phyloP scores from a whole-genome alignment of 805 yeast genomes.

The Maudiozyma bulderi region DNA sequence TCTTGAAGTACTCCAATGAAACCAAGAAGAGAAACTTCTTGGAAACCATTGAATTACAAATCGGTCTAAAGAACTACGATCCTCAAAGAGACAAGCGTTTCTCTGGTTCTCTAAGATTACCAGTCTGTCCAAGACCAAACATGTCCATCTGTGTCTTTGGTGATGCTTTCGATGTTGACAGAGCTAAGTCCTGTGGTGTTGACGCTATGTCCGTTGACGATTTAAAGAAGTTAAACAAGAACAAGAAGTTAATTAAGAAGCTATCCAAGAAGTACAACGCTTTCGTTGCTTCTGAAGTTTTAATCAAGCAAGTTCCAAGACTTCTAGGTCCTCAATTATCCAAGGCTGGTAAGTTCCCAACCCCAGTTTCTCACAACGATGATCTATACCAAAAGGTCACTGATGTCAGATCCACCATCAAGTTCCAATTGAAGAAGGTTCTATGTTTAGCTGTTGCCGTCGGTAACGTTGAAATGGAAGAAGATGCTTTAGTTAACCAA shows the following conservation, averaged over 20 bases:
- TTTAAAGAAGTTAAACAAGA: conserved; percentile 99
- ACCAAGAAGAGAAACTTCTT: conserved; percentile 99
- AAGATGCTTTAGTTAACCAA: conserved; percentile 92
- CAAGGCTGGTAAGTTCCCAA: conserved; percentile 99
- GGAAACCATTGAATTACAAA: conserved; percentile 99
- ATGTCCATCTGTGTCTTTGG: conserved; percentile 99
- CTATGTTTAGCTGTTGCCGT: conserved; percentile 98
- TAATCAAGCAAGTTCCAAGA: conserved; percentile 99
- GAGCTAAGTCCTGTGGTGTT: conserved; percentile 98
- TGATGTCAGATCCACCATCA: conserved; percentile 98
- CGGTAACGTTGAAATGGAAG: conserved; percentile 99
- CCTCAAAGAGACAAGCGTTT: conserved; percentile 99
- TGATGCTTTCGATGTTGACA: conserved; percentile 99
- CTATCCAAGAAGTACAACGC: conserved; percentile 99
- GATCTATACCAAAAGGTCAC: conserved; percentile 91
- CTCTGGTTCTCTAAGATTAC: conserved; percentile 98
- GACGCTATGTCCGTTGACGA: conserved; percentile 99
- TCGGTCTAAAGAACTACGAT: conserved; percentile 99
- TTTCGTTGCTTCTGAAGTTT: conserved; percentile 97
- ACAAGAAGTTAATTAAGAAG: conserved; percentile 99
- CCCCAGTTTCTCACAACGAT: conserved; percentile 99
- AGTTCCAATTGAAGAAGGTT: conserved; percentile 99
- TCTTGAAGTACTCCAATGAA: conserved; percentile 81
- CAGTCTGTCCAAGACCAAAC: conserved; percentile 99
- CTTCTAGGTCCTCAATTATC: conserved; percentile 99